phyloP scores from a whole-genome alignment of 345 rosid genomes.

The Boechera retrofracta region DNA sequence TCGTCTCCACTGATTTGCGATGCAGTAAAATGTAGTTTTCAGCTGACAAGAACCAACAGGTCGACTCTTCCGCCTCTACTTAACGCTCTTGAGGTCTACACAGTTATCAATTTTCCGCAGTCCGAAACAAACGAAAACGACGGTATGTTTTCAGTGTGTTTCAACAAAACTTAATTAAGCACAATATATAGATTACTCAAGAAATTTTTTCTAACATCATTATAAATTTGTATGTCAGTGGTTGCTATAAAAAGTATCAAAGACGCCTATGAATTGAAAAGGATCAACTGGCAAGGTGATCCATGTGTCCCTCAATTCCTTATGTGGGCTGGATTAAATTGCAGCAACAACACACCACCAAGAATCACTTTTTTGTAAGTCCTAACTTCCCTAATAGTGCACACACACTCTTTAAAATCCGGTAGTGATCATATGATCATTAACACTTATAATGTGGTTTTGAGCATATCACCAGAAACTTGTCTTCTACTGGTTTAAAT shows the following conservation, averaged over 20 bases:
- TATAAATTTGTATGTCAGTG: slow-evolving; percentile 12
- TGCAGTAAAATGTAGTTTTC: background rate
- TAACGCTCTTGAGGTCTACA: slow-evolving; percentile 42
- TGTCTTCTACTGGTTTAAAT: slow-evolving; percentile 47
- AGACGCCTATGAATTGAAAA: background rate
- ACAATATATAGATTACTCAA: background rate
- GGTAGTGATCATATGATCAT: background rate
- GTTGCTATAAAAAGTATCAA: background rate
- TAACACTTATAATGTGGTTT: background rate
- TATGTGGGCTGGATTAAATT: slow-evolving; percentile 10
- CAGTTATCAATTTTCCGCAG: slow-evolving; percentile 33
- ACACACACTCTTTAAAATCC: too few relatives aligned
- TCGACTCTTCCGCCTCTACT: slow-evolving; percentile 48
- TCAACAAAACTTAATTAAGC: too few relatives aligned
- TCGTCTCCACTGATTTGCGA: fast-evolving
- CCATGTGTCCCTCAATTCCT: slow-evolving; percentile 28
- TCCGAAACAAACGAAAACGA: slow-evolving; percentile 39
- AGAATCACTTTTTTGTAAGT: slow-evolving; percentile 37
- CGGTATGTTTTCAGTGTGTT: slow-evolving; percentile 25
- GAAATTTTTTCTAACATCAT: background rate
- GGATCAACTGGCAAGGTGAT: slow-evolving; percentile 31
- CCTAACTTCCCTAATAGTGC: too few relatives aligned
- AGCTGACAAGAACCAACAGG: slow-evolving; percentile 22
- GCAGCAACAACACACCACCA: slow-evolving; percentile 5
- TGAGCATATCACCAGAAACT: slow-evolving; percentile 31